Conservation (phyloP, 257 asterid species). For the Echites panduratus region DNA sequence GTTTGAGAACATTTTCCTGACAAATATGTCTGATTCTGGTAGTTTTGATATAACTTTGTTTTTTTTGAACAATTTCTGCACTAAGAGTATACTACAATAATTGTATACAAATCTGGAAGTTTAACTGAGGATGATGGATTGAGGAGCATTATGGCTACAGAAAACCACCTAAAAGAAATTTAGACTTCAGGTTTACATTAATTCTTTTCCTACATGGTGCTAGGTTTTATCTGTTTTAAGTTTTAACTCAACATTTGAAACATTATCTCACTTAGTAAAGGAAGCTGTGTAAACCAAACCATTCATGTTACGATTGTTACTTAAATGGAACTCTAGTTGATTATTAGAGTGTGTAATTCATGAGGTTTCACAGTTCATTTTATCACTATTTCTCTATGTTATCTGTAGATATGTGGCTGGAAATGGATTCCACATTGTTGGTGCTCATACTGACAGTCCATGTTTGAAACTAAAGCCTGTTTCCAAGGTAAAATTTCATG, state of each 20-base stretch:
- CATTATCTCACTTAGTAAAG: not conserved
- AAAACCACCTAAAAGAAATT: not conserved
- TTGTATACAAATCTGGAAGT: not conserved
- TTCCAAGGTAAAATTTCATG: constrained; percentile 50
- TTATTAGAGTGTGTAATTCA: not conserved
- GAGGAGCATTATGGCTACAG: not conserved
- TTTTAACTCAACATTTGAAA: not conserved
- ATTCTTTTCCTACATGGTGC: not conserved
- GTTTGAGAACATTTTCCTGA: not conserved
- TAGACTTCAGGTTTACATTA: not conserved
- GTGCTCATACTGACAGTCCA: constrained; percentile 98
- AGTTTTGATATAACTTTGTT: not conserved
- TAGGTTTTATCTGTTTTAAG: not conserved
- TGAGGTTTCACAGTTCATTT: not conserved
- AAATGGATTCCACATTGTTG: constrained; percentile 72
- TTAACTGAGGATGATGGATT: not conserved
- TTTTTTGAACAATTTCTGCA: not conserved
- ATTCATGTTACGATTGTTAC: not conserved
- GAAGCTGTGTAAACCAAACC: not conserved
- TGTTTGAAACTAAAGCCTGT: constrained; percentile 80
- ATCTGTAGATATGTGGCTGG: constrained; percentile 71
- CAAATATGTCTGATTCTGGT: not conserved
- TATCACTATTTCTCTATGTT: not conserved
- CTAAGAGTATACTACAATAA: not conserved
- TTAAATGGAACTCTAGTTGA: no score